Evolutionary conservation across 2,329 filamentous ascomycete genomes (phyloP).

Genomic region (Aureobasidium sp.): DNA sequence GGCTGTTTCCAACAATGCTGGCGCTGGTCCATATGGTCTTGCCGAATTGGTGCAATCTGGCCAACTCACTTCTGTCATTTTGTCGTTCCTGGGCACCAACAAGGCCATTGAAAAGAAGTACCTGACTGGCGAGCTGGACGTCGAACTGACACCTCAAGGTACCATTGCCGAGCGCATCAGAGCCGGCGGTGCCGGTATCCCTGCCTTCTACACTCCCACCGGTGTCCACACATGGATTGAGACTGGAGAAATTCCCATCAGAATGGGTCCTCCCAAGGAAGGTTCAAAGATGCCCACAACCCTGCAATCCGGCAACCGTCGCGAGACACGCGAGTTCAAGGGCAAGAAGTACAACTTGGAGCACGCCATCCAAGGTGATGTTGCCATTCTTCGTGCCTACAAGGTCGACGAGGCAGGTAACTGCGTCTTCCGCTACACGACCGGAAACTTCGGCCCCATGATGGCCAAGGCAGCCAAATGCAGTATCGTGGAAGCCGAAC

Average conservation of each 20-base stretch:
- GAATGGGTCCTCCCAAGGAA: conserved; percentile 52
- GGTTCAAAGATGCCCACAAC: conserved; percentile 45
- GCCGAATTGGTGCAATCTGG: conserved; percentile 56
- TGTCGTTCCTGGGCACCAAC: conserved; percentile 91
- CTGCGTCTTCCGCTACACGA: conserved; percentile 74
- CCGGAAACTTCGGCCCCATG: conserved; percentile 65
- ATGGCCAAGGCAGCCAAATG: conserved; percentile 76
- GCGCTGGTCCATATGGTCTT: conserved; percentile 61
- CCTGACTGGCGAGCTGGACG: conserved; percentile 74
- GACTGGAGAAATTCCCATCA: conserved; percentile 80
- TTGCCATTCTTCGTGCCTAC: conserved; percentile 89
- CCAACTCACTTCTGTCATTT: conserved; percentile 88
- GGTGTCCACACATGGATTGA: conserved; percentile 57
- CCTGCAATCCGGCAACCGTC: conserved; percentile 66
- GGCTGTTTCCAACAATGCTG: conserved; percentile 91
- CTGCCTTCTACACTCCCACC: conserved; percentile 81
- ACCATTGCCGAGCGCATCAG: conserved; percentile 85
- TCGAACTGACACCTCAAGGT: conserved; percentile 87
- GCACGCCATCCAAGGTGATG: conserved; percentile 80
- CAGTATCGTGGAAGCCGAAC: conserved; percentile 77
- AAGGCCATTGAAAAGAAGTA: conserved; percentile 91
- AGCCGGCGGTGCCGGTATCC: conserved; percentile 80
- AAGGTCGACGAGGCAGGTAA: conserved; percentile 90
- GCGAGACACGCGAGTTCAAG: conserved; percentile 86
- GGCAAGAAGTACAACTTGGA: conserved; percentile 88